Percentiles rank a stretch among this genome's conserved stretches.
Conservation (phyloP, 2,329 filamentous ascomycete species). For the Fusarium sp. region DNA sequence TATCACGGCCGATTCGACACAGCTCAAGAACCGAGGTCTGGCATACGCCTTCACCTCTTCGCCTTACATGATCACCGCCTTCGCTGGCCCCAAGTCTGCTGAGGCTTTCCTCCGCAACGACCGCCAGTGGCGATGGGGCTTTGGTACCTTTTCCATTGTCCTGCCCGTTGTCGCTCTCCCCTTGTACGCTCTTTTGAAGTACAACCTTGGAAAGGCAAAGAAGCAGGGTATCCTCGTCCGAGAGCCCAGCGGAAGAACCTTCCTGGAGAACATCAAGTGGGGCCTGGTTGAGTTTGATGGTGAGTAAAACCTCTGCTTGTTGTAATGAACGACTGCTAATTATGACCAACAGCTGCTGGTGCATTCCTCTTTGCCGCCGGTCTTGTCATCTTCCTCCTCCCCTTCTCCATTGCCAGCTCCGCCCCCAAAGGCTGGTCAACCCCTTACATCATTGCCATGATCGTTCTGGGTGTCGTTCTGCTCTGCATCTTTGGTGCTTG, state of each 20-base stretch:
- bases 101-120: slow-evolving; percentile 44
- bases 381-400: slow-evolving; percentile 69
- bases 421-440: slow-evolving; percentile 63
- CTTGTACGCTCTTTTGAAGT: slow-evolving; percentile 68
- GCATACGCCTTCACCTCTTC: slow-evolving; percentile 59
- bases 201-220: slow-evolving; percentile 70
- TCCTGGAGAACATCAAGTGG: slow-evolving; percentile 59
- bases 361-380: slow-evolving; percentile 67
- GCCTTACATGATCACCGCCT: slow-evolving; percentile 64
- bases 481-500: slow-evolving; percentile 67
- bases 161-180: slow-evolving; percentile 73
- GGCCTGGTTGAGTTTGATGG: slow-evolving; percentile 46
- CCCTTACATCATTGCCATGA: slow-evolving; percentile 68
- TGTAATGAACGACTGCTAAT: slow-evolving; percentile 48
- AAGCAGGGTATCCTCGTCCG: slow-evolving; percentile 62
- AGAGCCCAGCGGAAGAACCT: slow-evolving; percentile 59
- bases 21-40: slow-evolving; percentile 58
- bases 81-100: slow-evolving; percentile 52
- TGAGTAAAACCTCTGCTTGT: slow-evolving; percentile 47
- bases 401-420: slow-evolving; percentile 67
- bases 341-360: slow-evolving; percentile 63
- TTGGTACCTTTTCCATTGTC: slow-evolving; percentile 76
- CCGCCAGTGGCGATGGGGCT: slow-evolving; percentile 55
- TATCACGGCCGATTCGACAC: slow-evolving; percentile 75
- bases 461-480: slow-evolving; percentile 69